phyloP scores from a whole-genome alignment of 768 basidiomycete genomes.

The Panus rudis region DNA sequence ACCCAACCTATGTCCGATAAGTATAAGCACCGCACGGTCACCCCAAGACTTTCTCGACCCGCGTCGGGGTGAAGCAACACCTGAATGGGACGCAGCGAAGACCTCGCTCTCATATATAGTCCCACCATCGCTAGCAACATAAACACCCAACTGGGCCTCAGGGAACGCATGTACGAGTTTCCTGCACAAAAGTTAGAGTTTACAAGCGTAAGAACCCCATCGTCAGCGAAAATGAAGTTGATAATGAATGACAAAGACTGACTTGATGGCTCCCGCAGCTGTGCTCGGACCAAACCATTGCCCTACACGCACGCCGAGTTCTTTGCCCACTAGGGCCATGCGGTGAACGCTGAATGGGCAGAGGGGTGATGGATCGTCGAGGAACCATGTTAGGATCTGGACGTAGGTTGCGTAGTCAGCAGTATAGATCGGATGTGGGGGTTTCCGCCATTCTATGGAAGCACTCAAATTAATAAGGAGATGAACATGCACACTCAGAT shows the following conservation, averaged over 20 bases:
- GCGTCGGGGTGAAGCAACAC: constrained; percentile 22
- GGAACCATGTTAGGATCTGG: constrained; percentile 89
- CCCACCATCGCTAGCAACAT: constrained; percentile 75
- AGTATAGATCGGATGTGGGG: constrained; percentile 50
- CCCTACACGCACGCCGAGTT: constrained; percentile 90
- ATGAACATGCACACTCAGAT: not conserved
- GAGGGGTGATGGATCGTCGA: constrained; percentile 78
- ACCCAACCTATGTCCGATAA: constrained; percentile 83
- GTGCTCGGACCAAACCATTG: constrained; percentile 98
- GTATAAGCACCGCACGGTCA: constrained; percentile 72
- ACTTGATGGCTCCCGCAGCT: constrained; percentile 96
- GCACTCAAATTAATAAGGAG: not conserved
- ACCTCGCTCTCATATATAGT: constrained; percentile 79
- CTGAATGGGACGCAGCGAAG: constrained; percentile 56
- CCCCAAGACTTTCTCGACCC: constrained; percentile 52
- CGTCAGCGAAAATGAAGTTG: not conserved
- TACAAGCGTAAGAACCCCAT: not conserved
- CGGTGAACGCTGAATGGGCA: constrained; percentile 94
- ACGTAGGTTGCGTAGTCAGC: constrained; percentile 81
- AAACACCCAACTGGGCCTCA: constrained; percentile 72
- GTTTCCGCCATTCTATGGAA: constrained; percentile 74
- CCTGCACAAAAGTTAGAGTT: constrained; percentile 31
- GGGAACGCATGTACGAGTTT: constrained; percentile 74
- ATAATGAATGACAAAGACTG: constrained; percentile 7
- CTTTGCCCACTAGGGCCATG: constrained; percentile 92